Conservation (phyloP, 1,284 basidiomycete species). For the Ustilago nuda region DNA sequence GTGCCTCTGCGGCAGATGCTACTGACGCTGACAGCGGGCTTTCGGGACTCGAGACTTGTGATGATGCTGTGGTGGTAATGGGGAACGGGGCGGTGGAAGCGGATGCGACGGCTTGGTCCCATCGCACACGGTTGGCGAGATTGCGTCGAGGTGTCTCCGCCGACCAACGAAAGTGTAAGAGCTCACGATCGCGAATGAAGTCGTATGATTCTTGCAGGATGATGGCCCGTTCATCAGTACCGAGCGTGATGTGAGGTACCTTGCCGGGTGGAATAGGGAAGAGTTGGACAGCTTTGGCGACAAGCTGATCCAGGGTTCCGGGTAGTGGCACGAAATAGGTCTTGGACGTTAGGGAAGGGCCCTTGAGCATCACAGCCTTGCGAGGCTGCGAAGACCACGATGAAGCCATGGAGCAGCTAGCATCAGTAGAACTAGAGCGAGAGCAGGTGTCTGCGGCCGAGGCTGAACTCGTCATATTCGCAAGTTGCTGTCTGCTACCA, state of each 20-base stretch:
- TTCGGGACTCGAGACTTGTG: constrained; percentile 13
- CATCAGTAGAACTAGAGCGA: constrained; percentile 1
- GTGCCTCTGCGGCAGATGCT: constrained; percentile 14
- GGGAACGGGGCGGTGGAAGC: constrained; percentile 16
- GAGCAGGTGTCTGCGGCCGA: constrained; percentile 3
- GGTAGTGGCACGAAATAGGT: constrained; percentile 63
- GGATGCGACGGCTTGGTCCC: constrained; percentile 39
- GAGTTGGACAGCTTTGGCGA: constrained; percentile 58
- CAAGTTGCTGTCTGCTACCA: not conserved
- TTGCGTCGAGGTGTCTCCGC: constrained; percentile 52
- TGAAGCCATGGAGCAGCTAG: constrained; percentile 11
- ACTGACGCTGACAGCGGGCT: constrained; percentile 2
- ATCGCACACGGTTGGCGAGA: constrained; percentile 54
- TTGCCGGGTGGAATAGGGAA: constrained; percentile 62
- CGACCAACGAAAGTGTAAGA: constrained; percentile 63
- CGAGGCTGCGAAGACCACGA: constrained; percentile 19
- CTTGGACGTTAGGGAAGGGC: constrained; percentile 60
- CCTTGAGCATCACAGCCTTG: constrained; percentile 62
- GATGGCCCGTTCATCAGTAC: constrained; percentile 56
- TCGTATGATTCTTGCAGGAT: constrained; percentile 62
- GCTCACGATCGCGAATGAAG: constrained; percentile 63
- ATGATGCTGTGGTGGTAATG: constrained; percentile 19
- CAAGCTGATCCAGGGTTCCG: constrained; percentile 50
- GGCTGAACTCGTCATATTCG: not conserved
- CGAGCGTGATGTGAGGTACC: constrained; percentile 61